phyloP scores from a whole-genome alignment of 345 rosid genomes.

The Raphanus sativus region DNA sequence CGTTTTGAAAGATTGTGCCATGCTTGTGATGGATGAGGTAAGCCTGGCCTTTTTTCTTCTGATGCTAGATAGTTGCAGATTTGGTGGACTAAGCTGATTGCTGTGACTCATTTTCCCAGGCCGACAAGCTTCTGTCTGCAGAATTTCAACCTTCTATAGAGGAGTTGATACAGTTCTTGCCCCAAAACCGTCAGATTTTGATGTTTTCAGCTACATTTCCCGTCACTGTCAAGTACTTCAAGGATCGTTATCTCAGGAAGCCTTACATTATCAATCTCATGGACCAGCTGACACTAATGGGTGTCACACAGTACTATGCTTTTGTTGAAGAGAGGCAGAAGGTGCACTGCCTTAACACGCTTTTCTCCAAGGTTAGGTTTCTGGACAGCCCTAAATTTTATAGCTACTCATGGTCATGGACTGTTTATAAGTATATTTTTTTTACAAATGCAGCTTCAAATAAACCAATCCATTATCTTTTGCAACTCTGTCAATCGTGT shows the following conservation, averaged over 20 bases:
- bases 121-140: slow-evolving; percentile 56
- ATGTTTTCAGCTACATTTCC: slow-evolving; percentile 99
- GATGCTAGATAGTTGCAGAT: neutral
- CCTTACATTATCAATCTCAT: slow-evolving; percentile 95
- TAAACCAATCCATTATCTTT: slow-evolving; percentile 95
- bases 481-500: slow-evolving; percentile 98
- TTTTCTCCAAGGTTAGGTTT: slow-evolving; percentile 84
- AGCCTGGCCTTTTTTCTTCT: slow-evolving; percentile 4
- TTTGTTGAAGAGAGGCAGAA: slow-evolving; percentile 99
- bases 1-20: slow-evolving; percentile 80
- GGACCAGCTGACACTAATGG: slow-evolving; percentile 98
- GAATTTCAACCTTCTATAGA: slow-evolving; percentile 97
- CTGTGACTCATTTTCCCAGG: slow-evolving; percentile 17
- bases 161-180: slow-evolving; percentile 89
- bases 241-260: slow-evolving; percentile 77
- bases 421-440: neutral
- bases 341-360: slow-evolving; percentile 98
- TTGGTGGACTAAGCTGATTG: neutral
- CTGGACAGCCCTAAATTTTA: neutral
- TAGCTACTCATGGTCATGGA: slow-evolving; percentile 3
- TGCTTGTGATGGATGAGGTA: slow-evolving; percentile 99
- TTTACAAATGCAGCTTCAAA: slow-evolving; percentile 72
- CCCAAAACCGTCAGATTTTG: slow-evolving; percentile 78
- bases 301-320: slow-evolving; percentile 96
- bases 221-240: slow-evolving; percentile 98